Base-by-base conservation (phyloP, 345 rosid genomes). In the Citrus hindsii region DNA sequence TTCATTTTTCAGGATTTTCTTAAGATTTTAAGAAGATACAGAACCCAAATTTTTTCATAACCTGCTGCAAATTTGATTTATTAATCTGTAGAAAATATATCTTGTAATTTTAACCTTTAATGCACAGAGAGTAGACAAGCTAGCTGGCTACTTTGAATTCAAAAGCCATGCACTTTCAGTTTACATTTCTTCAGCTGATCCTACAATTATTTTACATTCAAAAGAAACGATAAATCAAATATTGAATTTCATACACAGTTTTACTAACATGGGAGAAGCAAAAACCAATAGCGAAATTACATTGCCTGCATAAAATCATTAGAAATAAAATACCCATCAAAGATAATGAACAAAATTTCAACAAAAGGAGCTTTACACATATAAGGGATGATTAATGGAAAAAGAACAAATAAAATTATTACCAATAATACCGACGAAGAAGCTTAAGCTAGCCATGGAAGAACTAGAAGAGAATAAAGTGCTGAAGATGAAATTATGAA, bases 211-310 rank as follows among this genome's bases (percentile, higher is more conserved):
- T 65, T 14, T 27, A 21, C 33, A 33, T 56, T 64, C 30, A 46
- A 75, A 48, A 42, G 19, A 25, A 28, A 59, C 3, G 4, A 13
- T 19, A 12, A 27, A 9, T 9, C 59, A 21, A 27, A 75, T 21
- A 22, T 40, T 35, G 4, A 16, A 5, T 21, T 55, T 67, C 7
- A 58, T 9, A n/a, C 6, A 51, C 6, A 3, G 27, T 73, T 71
- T 18, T n/a, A 83, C 92, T 90, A 84, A 87, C 94, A 86, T 75
- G 80, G 92, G 94, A 77, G 87, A 87, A 63, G 89, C 69, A 71
- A 86, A 90, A 58, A 87, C 84, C 80, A 87, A 84, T 3, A 90
- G 72, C 4, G 94, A 88, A 69, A 90, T 84, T 10, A 87, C 27
- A 61, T 90, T 90, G 8, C 94, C 94, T 85, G 90, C 81, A 76